phyloP scores from a whole-genome alignment of 2,329 filamentous ascomycete genomes.

The Didymella pinodella region DNA sequence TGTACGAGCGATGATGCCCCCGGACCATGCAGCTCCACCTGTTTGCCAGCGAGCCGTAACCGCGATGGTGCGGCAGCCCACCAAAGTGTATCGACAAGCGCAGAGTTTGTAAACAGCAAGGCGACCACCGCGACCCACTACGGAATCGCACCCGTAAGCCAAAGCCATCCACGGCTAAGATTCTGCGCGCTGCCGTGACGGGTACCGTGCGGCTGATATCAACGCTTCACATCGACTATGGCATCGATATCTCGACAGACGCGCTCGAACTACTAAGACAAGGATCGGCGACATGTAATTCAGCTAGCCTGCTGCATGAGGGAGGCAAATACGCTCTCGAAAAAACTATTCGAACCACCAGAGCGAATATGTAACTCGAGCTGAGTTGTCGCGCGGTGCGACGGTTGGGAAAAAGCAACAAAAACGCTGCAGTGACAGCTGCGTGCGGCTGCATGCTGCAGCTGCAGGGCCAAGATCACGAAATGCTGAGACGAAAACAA shows the following conservation, averaged over 20 bases:
- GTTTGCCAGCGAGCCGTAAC: constrained; percentile 3
- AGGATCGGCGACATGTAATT: neutral
- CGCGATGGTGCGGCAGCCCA: constrained; percentile 16
- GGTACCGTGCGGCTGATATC: neutral
- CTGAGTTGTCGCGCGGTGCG: neutral
- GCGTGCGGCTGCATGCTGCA: constrained; percentile 9
- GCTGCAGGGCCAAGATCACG: constrained; percentile 12
- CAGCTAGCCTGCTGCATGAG: neutral
- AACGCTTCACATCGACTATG: neutral
- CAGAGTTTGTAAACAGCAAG: constrained; percentile 6
- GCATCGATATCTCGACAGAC: neutral
- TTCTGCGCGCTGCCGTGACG: neutral
- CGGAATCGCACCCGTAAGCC: neutral
- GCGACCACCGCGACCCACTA: neutral
- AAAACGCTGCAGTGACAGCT: constrained; percentile 1
- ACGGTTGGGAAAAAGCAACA: constrained; percentile 1
- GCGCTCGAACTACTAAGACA: neutral
- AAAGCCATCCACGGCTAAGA: neutral
- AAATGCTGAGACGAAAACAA: constrained; percentile 7
- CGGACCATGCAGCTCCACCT: constrained; percentile 8
- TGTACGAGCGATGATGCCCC: neutral
- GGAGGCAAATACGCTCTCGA: neutral
- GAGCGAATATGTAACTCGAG: neutral
- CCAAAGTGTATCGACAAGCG: constrained; percentile 14
- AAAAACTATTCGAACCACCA: neutral